Evolutionary conservation across 2,329 filamentous ascomycete genomes (phyloP).

Genomic region (Paracoccidioides lutzii): DNA sequence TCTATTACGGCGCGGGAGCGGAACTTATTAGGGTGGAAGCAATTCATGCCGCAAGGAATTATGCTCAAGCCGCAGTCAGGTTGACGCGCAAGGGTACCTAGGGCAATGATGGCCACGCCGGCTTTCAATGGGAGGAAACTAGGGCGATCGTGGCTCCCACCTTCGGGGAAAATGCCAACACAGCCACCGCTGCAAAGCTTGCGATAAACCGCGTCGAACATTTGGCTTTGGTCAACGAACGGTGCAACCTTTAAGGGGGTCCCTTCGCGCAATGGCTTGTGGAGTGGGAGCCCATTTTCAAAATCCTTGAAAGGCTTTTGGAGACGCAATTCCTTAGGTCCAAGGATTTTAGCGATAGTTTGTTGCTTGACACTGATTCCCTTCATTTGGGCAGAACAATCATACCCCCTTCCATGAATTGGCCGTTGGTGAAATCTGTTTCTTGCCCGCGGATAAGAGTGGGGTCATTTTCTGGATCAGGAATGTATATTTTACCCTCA

Average conservation of each 20-base stretch:
- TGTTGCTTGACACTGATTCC: conserved; percentile 57
- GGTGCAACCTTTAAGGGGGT: conserved; percentile 66
- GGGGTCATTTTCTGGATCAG: conserved; percentile 63
- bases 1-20: conserved; percentile 75
- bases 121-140: conserved; percentile 75
- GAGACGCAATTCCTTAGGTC: conserved; percentile 58
- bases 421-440: conserved; percentile 56
- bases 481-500: conserved; percentile 61
- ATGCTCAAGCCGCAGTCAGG: conserved; percentile 74
- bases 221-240: conserved; percentile 71
- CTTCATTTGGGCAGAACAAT: conserved; percentile 63
- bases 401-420: conserved; percentile 59
- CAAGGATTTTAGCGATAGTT: conserved; percentile 57
- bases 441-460: conserved; percentile 58
- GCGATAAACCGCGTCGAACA: conserved; percentile 73
- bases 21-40: conserved; percentile 87
- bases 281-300: conserved; percentile 41
- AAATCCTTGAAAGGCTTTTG: conserved; percentile 67
- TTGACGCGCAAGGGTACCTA: conserved; percentile 62
- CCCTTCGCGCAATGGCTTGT: conserved; percentile 39
- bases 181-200: conserved; percentile 64
- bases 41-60: conserved; percentile 87
- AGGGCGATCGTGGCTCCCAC: conserved; percentile 74
- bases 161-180: conserved; percentile 80
- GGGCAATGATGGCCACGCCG: conserved; percentile 79